Percentiles rank a stretch among this genome's conserved stretches.
phyloP scores from a whole-genome alignment of 2,329 filamentous ascomycete species.

The Boeremia lycopersici region DNA sequence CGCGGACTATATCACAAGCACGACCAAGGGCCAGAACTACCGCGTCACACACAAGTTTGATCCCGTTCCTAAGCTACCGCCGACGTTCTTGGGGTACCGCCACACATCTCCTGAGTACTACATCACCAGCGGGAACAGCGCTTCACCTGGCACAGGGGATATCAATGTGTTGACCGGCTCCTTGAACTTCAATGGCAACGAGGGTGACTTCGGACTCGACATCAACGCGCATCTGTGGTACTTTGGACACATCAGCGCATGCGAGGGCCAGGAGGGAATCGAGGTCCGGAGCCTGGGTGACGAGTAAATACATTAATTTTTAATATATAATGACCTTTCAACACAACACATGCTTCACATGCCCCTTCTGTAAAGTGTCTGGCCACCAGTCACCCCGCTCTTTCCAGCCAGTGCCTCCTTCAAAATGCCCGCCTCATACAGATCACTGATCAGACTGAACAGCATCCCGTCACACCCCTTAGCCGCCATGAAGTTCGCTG shows the following conservation, averaged over 20 bases:
- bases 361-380: slow-evolving; percentile 44
- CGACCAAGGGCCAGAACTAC: slow-evolving; percentile 60
- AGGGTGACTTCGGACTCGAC: slow-evolving; percentile 35
- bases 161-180: slow-evolving; percentile 26
- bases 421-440: slow-evolving; percentile 58
- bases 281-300: slow-evolving; percentile 26
- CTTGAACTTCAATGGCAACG: slow-evolving; percentile 37
- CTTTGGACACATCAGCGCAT: slow-evolving; percentile 44
- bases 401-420: slow-evolving; percentile 53
- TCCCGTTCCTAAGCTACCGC: slow-evolving; percentile 71
- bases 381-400: slow-evolving; percentile 48
- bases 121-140: slow-evolving; percentile 35
- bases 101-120: slow-evolving; percentile 75
- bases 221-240: slow-evolving; percentile 44
- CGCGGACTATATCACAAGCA: slow-evolving; percentile 59
- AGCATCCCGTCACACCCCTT: slow-evolving; percentile 67
- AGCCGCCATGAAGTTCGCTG: slow-evolving; percentile 62
- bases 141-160: slow-evolving; percentile 26
- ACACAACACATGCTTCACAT: slow-evolving; percentile 11
- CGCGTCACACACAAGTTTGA: slow-evolving; percentile 72
- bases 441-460: slow-evolving; percentile 58
- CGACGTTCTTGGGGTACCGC: slow-evolving; percentile 64
- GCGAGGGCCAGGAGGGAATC: slow-evolving; percentile 35
- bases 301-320: background rate
- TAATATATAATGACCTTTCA: background rate